Conservation (phyloP, 768 basidiomycete genomes). For the Neoboletus brunneissimus region DNA sequence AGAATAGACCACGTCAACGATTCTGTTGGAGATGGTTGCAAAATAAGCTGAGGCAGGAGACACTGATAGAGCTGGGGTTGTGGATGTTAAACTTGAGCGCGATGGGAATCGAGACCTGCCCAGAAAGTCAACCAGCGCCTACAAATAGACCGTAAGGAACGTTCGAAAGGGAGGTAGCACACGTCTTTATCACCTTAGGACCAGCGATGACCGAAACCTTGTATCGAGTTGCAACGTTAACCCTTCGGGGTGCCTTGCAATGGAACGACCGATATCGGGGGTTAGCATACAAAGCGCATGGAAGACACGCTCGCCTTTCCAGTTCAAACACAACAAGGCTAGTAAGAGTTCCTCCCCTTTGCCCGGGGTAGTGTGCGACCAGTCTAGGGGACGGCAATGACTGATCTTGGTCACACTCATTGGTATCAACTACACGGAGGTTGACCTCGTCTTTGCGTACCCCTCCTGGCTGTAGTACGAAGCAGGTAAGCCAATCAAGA, state of each 20-base stretch:
- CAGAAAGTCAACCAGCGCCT: constrained; percentile 78
- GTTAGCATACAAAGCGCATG: too few relatives aligned
- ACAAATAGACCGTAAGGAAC: not conserved
- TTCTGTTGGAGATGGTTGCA: constrained; percentile 25
- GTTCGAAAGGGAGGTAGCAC: not conserved
- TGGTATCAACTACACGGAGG: too few relatives aligned
- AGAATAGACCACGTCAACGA: constrained; percentile 59
- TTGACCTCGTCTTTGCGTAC: too few relatives aligned
- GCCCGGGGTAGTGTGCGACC: too few relatives aligned
- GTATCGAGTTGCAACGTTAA: constrained; percentile 20
- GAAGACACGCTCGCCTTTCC: too few relatives aligned
- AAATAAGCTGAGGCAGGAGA: constrained; percentile 82
- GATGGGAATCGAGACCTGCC: constrained; percentile 81
- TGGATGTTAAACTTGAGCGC: constrained; percentile 44
- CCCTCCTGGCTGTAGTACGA: too few relatives aligned
- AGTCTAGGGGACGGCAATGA: too few relatives aligned
- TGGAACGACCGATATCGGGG: constrained; percentile 72
- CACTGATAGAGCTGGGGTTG: constrained; percentile 70
- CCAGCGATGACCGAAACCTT: constrained; percentile 56
- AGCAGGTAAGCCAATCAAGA: too few relatives aligned
- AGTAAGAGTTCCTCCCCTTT: too few relatives aligned
- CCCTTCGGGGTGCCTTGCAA: constrained; percentile 67
- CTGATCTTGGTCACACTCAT: too few relatives aligned
- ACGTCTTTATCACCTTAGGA: constrained; percentile 45
- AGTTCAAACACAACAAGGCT: too few relatives aligned